Evolutionary conservation across 2,329 filamentous ascomycete species (phyloP).

Genomic region (Fusarium heterosporum): DNA sequence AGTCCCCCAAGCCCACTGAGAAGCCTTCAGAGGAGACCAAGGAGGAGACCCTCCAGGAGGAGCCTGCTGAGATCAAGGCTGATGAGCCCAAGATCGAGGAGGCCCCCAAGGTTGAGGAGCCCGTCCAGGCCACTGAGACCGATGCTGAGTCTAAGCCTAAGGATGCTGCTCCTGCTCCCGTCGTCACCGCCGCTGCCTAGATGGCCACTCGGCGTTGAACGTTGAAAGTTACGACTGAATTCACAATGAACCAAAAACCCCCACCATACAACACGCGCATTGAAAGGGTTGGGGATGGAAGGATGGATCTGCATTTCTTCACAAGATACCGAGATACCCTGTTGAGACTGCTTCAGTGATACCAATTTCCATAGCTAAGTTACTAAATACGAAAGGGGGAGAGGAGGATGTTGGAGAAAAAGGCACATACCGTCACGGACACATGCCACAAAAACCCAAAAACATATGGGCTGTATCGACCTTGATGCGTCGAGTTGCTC

Average conservation of each 20-base stretch:
- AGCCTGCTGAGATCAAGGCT: constrained; percentile 54
- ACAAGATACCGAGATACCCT: constrained; percentile 66
- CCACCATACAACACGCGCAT: constrained; percentile 49
- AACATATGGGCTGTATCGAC: constrained; percentile 33
- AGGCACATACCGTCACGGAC: constrained; percentile 31
- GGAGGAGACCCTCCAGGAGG: constrained; percentile 55
- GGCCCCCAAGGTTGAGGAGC: constrained; percentile 66
- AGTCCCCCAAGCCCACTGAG: constrained; percentile 55
- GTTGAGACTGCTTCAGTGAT: constrained; percentile 62
- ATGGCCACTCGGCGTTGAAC: constrained; percentile 45
- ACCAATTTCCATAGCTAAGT: constrained; percentile 54
- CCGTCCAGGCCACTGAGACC: constrained; percentile 52
- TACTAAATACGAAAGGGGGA: constrained; percentile 39
- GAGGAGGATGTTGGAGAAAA: constrained; percentile 32
- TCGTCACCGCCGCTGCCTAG: constrained; percentile 66
- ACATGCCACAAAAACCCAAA: constrained; percentile 36
- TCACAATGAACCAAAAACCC: constrained; percentile 44
- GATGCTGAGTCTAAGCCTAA: constrained; percentile 58
- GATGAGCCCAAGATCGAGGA: constrained; percentile 53
- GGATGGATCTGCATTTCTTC: constrained; percentile 66
- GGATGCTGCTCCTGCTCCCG: constrained; percentile 57
- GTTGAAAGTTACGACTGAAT: constrained; percentile 43
- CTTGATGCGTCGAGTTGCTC: constrained; percentile 36
- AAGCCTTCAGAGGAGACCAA: constrained; percentile 51
- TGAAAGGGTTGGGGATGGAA: constrained; percentile 61